Evolutionary conservation across 73 alveolate species (phyloP), one percentile per base, ranked within the genome.

Genomic region (Breviolum minutum): DNA sequence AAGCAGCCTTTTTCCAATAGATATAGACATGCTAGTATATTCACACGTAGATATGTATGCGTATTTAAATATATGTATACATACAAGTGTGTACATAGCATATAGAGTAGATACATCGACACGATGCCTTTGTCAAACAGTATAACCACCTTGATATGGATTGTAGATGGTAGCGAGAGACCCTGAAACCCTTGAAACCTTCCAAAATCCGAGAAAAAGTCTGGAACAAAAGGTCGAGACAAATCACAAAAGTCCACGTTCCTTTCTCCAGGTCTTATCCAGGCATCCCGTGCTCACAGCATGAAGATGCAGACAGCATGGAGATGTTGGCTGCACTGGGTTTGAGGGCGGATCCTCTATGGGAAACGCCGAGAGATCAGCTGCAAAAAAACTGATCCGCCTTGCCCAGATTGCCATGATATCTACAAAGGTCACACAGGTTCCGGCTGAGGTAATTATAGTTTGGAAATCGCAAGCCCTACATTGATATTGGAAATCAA

Each of bases 241-340:
- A n/a, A n/a, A n/a, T n/a, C n/a, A n/a, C n/a, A n/a, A n/a, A n/a
- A n/a, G n/a, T n/a, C n/a, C n/a, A n/a, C n/a, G n/a, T n/a, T n/a
- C n/a, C n/a, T n/a, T n/a, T n/a, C n/a, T 68, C 27, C 76, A 68
- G 26, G 81, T 24, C 19, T 24, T 24, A n/a, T 17, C 86, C 76
- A 61, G 73, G 76, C 76, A 9, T 26, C 80, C 94, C 73, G 61
- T n/a, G 20, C 94, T 86, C 94, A 63, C 94, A 86, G 70, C 94
- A 86, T 29, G 77, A 20, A 8, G 63, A 70, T 4, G 20, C 61
- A 24, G 24, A 11, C 64, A 20, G n/a, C 10, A 77, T n/a, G 30
- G 94, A 86, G 63, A 86, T 86, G 80, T 86, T 63, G 64, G 29
- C 29, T 4, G 94, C 94, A 29, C 63, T 27, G 79, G 80, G 20